Evolutionary conservation across 1,139 yeast species (phyloP), one percentile per base, ranked within the genome.

Genomic region (Yamadazyma atlantica): DNA sequence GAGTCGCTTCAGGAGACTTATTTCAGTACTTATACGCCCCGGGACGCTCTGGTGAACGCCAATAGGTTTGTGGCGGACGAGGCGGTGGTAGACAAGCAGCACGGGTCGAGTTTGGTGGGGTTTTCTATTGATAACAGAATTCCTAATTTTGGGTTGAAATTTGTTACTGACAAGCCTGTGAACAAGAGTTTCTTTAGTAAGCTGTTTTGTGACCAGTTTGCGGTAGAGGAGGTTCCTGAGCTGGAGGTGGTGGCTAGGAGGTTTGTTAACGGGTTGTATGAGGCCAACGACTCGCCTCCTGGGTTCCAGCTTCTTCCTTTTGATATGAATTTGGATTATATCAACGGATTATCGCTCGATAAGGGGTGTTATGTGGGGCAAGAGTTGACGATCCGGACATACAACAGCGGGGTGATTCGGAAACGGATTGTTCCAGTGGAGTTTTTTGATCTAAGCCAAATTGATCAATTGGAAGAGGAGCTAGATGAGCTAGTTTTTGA

Each of bases 361-460:
- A 92, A 92, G 58, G 99, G 99, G 3, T 92, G 99, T 58, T 92
- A 92, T 52, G 83, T 88, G 15, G 99, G 99, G 0, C 98, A 92
- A 59, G 99, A 92, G 57, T 69, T 92, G 38, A 90, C 97, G 0
- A 88, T 90, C 15, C 74, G 98, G 51, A 85, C 97, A 0, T 82
- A 74, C 55, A 88, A 87, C 43, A 82, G 85, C 32, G 96, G 97
- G 2, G 78, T 82, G 2, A 78, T 90, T 11, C 71, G 96, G 18
- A 89, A 90, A 55, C 69, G 98, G 38, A 67, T 89, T 2, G 77
- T 86, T 32, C 96, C 97, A 0, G 80, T 85, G 1, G 77, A 73
- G 42, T 66, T 88, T 42, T 73, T 60, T 37, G 59, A 51, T 19
- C 37, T 59, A 1, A 47, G 45, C n/a, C n/a, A 14, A 52, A 56